Conservation (phyloP, 2,329 filamentous ascomycete species). For the Cercospora sesami region DNA sequence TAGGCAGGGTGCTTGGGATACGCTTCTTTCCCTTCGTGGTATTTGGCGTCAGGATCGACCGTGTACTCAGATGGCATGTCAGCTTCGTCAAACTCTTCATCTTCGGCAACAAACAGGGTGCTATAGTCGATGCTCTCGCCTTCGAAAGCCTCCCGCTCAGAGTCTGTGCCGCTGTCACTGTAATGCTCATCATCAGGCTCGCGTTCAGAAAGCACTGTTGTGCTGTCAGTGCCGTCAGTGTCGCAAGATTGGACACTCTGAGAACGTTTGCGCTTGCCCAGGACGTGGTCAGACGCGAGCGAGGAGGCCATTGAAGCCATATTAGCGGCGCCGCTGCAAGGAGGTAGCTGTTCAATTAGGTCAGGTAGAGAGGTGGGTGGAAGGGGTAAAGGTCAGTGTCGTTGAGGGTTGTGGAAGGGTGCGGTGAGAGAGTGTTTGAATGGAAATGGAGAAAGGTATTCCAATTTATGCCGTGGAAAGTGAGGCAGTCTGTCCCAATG, state of each 20-base stretch:
- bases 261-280: not conserved
- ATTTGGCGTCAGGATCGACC: not conserved
- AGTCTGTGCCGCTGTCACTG: not conserved
- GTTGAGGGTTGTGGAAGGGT: not conserved
- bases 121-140: not conserved
- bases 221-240: not conserved
- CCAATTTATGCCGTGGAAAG: not conserved
- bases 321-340: not conserved
- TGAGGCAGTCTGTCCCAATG: not conserved
- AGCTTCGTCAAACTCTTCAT: not conserved
- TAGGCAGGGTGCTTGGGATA: conserved; percentile 17
- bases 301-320: not conserved
- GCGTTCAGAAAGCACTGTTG: not conserved
- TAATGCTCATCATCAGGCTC: not conserved
- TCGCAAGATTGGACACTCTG: not conserved
- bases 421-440: not conserved
- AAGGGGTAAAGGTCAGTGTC: not conserved
- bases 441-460: not conserved
- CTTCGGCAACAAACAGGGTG: not conserved
- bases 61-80: not conserved
- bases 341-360: not conserved
- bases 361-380: not conserved
- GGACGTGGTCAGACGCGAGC: not conserved
- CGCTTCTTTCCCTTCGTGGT: conserved; percentile 10
- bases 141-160: not conserved